Conservation (phyloP, 2,329 filamentous ascomycete genomes). For the Byssothecium circinans region DNA sequence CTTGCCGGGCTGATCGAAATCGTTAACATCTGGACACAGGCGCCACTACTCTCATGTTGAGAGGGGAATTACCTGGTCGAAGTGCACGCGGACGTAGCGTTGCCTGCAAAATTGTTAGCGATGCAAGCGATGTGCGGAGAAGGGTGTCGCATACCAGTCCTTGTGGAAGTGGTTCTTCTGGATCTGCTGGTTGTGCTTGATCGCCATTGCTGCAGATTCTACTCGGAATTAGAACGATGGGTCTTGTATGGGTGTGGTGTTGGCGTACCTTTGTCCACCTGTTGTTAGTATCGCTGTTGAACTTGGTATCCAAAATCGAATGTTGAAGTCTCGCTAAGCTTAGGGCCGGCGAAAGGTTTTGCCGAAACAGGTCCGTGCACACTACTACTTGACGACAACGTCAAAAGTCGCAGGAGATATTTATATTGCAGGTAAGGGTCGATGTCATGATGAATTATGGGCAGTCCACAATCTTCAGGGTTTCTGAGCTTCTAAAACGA, state of each 20-base stretch:
- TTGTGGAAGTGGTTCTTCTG: slow-evolving; percentile 73
- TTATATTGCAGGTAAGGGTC: neutral
- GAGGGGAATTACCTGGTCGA: slow-evolving; percentile 89
- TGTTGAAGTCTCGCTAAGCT: slow-evolving; percentile 19
- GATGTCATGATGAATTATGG: too few relatives aligned
- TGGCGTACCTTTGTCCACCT: slow-evolving; percentile 35
- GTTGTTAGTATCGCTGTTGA: slow-evolving; percentile 34
- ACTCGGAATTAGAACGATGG: slow-evolving; percentile 13
- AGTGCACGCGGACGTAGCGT: slow-evolving; percentile 97
- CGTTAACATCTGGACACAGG: slow-evolving; percentile 47
- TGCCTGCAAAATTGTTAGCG: slow-evolving; percentile 62
- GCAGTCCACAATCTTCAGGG: too few relatives aligned
- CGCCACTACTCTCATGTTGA: slow-evolving; percentile 57
- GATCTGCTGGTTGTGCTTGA: slow-evolving; percentile 99
- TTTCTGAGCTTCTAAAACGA: neutral
- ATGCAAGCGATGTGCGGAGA: slow-evolving; percentile 1
- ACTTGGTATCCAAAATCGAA: slow-evolving; percentile 13
- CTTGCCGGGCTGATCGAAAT: slow-evolving; percentile 75
- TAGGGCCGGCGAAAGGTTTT: slow-evolving; percentile 21
- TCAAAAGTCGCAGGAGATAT: neutral
- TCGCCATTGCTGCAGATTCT: slow-evolving; percentile 63
- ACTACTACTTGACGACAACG: too few relatives aligned
- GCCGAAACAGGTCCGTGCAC: slow-evolving; percentile 16
- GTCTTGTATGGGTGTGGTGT: neutral
- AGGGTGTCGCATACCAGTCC: slow-evolving; percentile 61